A percentile compares a stretch with the other conserved stretches of the same genome.
Evolutionary conservation across 352 stramenopile genomes (phyloP).

Genomic region (Peronospora belbahrii): DNA sequence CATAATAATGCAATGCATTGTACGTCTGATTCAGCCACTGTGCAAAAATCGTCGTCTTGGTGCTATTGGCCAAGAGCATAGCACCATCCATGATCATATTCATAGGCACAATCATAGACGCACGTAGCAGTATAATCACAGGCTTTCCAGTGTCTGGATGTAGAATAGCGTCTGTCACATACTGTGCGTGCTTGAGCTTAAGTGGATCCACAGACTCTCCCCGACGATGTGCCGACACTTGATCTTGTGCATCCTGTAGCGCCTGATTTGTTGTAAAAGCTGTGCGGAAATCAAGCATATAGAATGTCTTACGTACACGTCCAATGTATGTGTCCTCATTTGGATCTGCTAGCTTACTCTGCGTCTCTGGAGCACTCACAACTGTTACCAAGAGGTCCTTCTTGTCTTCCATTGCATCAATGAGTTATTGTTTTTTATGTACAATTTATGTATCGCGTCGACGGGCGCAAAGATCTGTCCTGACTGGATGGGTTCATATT

Average conservation of each 20-base stretch:
- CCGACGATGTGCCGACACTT: slow-evolving; percentile 35
- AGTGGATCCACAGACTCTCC: slow-evolving; percentile 32
- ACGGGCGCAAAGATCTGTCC: too few relatives aligned
- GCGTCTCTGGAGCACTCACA: slow-evolving; percentile 17
- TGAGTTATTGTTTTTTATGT: too few relatives aligned
- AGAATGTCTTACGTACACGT: slow-evolving; percentile 73
- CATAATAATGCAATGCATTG: slow-evolving; percentile 87
- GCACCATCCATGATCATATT: slow-evolving; percentile 75
- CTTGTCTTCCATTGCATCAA: slow-evolving; percentile 12
- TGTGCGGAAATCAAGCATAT: slow-evolving; percentile 75
- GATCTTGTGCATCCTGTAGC: slow-evolving; percentile 35
- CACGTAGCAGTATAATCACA: slow-evolving; percentile 61
- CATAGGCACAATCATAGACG: slow-evolving; percentile 85
- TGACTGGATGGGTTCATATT: too few relatives aligned
- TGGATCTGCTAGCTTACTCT: slow-evolving; percentile 62
- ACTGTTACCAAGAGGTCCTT: slow-evolving; percentile 14
- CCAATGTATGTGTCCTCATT: slow-evolving; percentile 71
- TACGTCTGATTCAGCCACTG: slow-evolving; percentile 88
- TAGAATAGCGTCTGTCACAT: slow-evolving; percentile 66
- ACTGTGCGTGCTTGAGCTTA: slow-evolving; percentile 40
- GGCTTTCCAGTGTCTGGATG: slow-evolving; percentile 64
- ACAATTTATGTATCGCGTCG: too few relatives aligned
- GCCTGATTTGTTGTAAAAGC: slow-evolving; percentile 53
- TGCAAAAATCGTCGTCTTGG: slow-evolving; percentile 55
- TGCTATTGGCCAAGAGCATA: slow-evolving; percentile 73